Conservation (phyloP, 139 green algal species). For the Edaphochlamys debaryana region DNA sequence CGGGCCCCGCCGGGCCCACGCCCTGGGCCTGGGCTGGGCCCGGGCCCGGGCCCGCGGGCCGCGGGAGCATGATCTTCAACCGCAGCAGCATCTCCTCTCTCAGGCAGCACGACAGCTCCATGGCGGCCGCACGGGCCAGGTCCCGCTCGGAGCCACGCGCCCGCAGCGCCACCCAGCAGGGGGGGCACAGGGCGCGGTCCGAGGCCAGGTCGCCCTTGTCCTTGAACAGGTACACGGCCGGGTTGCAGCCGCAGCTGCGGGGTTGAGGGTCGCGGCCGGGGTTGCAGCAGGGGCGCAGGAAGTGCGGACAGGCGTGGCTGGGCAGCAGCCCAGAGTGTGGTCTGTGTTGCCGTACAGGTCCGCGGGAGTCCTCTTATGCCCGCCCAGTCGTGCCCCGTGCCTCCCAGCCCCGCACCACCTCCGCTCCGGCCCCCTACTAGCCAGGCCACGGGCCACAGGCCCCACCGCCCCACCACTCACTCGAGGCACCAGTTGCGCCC, state of each 20-base stretch:
- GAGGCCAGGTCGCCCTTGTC: neutral
- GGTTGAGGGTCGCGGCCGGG: neutral
- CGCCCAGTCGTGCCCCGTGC: too few relatives aligned
- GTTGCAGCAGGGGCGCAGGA: neutral
- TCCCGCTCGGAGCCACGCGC: neutral
- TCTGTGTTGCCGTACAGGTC: neutral
- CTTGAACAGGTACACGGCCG: slow-evolving; percentile 21
- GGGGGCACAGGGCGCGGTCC: neutral
- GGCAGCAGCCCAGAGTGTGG: neutral
- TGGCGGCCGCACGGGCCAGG: neutral
- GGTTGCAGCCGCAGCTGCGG: slow-evolving; percentile 27
- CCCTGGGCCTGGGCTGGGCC: too few relatives aligned
- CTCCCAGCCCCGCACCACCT: too few relatives aligned
- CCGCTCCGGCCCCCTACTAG: too few relatives aligned
- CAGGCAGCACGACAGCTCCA: slow-evolving; percentile 27
- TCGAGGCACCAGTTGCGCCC: slow-evolving; percentile 32
- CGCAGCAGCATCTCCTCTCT: slow-evolving; percentile 8
- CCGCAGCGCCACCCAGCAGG: slow-evolving; percentile 9
- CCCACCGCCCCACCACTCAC: too few relatives aligned
- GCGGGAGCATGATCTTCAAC: neutral
- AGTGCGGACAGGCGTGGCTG: neutral
- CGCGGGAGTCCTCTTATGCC: too few relatives aligned
- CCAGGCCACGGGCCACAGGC: too few relatives aligned
- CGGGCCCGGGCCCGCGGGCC: too few relatives aligned
- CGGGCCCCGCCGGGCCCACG: too few relatives aligned